phyloP scores from a whole-genome alignment of 371 early-diverging fungal species.

The Vairimorpha apis region DNA sequence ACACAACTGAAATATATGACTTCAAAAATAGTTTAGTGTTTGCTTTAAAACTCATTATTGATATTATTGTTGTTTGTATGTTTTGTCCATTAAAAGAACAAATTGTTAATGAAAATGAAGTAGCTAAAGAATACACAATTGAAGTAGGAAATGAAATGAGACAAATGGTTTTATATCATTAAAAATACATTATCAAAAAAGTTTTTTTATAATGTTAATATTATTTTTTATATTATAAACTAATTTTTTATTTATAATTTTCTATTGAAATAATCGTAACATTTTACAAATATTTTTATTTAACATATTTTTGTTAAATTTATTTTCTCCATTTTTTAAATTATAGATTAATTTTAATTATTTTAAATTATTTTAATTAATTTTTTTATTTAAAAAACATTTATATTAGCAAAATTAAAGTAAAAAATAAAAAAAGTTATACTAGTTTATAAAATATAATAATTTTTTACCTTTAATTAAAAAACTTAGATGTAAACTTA shows the following conservation, averaged over 20 bases:
- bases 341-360: neutral
- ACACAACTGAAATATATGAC: slow-evolving; percentile 5
- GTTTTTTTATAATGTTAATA: neutral
- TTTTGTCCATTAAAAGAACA: slow-evolving; percentile 29
- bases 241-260: neutral
- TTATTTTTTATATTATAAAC: neutral
- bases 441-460: too few relatives aligned
- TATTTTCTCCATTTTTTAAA: neutral
- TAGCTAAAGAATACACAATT: neutral
- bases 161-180: neutral
- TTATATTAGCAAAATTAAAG: too few relatives aligned
- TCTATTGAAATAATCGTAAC: too few relatives aligned
- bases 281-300: neutral
- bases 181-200: neutral
- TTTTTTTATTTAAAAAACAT: too few relatives aligned
- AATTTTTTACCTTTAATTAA: too few relatives aligned
- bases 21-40: slow-evolving; percentile 28
- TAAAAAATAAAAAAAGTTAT: too few relatives aligned
- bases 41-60: slow-evolving; percentile 18
- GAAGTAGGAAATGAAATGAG: neutral
- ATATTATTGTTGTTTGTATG: slow-evolving; percentile 28
- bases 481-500: too few relatives aligned
- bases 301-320: neutral
- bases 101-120: slow-evolving; percentile 25
- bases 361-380: neutral